Evolutionary conservation across 1,139 yeast genomes (phyloP), one percentile per base, ranked within the genome.

Genomic region (Yamadazyma songkhlaensis): DNA sequence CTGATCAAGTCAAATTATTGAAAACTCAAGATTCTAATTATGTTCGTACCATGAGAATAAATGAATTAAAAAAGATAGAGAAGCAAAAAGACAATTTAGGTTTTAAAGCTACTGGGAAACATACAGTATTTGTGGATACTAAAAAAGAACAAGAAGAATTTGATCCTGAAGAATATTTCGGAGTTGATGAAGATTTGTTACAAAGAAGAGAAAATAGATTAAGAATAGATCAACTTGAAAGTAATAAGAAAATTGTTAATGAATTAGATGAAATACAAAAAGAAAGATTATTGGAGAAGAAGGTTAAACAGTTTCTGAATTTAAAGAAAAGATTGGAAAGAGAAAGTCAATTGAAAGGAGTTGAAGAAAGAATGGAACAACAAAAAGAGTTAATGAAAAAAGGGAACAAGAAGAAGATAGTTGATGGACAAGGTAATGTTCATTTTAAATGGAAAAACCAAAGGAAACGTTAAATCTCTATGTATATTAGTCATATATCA

Each of bases 11-110:
- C 37, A 80, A 85, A 56, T 67, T 92, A 37, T 66, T 89, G 48
- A 90, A 90, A 62, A 81, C 96, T 1, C 97, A 92, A 60, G 97
- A 92, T 63, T 74, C 83, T 22, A 88, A 85, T 44, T 92, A 92
- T 57, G 73, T 92, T 36, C 78, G 88, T 47, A 85, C 95, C 5
- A 62, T 86, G 62, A 72, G 90, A 49, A 76, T 78, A 41, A 76
- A 78, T 45, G 97, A 90, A 57, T 50, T 72, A 46, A 73, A 72
- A 33, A 81, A 84, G 56, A 77, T 88, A 27, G 79, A 76, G 34
- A 79, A 76, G 53, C 74, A 80, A 38, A 72, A 79, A 49, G 61
- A 75, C n/a, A 68, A 65, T 23, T 57, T 84, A 38, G 66, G 68
- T 32, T 79, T 83, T 51, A 67, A 70, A 40, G 66, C 79, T n/a